Percentiles rank a stretch among this genome's conserved stretches.
These are phyloP conservation scores for Penicillium sp. DNA, from an alignment of 2,329 filamentous ascomycete species.

Conservation along the genomic window DNA sequence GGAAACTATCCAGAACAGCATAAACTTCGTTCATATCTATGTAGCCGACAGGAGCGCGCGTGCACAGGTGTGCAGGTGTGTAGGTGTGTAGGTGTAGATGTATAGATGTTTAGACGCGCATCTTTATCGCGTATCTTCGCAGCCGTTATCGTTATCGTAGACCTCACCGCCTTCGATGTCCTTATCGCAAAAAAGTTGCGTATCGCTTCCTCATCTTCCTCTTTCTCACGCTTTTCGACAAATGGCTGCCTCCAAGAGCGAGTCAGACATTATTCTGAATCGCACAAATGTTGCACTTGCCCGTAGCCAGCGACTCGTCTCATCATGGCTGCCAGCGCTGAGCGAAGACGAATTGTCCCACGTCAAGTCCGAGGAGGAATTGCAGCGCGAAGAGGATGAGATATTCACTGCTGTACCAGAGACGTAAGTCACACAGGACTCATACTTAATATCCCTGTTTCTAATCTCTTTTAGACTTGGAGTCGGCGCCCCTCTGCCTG, in stretches of 20 bases:
- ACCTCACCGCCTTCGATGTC: conserved; percentile 13
- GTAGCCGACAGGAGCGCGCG: neutral
- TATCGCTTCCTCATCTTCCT: neutral
- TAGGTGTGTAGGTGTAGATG: neutral
- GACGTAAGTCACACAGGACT: conserved; percentile 40
- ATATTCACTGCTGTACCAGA: conserved; percentile 52
- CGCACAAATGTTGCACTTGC: conserved; percentile 52
- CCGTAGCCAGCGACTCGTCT: conserved; percentile 51
- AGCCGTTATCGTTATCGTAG: neutral
- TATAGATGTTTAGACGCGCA: too few relatives aligned
- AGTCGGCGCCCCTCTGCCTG: conserved; percentile 46
- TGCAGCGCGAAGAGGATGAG: conserved; percentile 51
- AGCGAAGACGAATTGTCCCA: conserved; percentile 36
- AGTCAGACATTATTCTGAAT: conserved; percentile 55
- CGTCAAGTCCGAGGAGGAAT: conserved; percentile 42
- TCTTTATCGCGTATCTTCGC: too few relatives aligned
- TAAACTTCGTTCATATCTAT: conserved; percentile 5
- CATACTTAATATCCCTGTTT: neutral
- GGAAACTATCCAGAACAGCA: conserved; percentile 20
- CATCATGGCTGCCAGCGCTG: conserved; percentile 54
- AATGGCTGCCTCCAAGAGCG: conserved; percentile 36
- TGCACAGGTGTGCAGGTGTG: neutral
- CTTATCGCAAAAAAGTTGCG: conserved; percentile 15
- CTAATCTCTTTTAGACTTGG: conserved; percentile 39
- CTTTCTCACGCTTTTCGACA: neutral